phyloP scores from a whole-genome alignment of 2,329 filamentous ascomycete species.

The Ascochyta koolunga region DNA sequence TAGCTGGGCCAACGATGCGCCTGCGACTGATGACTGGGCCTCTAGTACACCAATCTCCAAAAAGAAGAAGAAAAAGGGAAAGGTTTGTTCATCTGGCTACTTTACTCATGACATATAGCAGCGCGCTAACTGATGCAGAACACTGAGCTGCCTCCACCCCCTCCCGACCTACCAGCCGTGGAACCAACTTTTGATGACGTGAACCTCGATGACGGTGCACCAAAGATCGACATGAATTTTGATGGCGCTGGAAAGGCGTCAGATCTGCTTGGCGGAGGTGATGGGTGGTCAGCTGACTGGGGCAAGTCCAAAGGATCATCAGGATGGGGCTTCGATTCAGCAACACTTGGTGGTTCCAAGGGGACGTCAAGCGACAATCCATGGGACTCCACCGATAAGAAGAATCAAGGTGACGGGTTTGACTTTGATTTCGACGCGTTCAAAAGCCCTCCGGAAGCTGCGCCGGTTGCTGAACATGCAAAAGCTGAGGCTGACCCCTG shows the following conservation, averaged over 20 bases:
- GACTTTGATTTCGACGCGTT: slow-evolving; percentile 47
- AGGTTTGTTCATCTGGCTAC: slow-evolving; percentile 45
- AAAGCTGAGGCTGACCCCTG: slow-evolving; percentile 37
- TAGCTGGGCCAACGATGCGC: slow-evolving; percentile 33
- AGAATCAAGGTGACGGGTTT: slow-evolving; percentile 43
- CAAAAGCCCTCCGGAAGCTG: slow-evolving; percentile 23
- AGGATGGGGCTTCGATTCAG: slow-evolving; percentile 34
- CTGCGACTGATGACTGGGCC: slow-evolving; percentile 41
- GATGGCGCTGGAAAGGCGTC: slow-evolving; percentile 40
- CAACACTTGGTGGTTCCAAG: slow-evolving; percentile 33
- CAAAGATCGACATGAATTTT: slow-evolving; percentile 57
- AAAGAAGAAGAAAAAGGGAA: slow-evolving; percentile 50
- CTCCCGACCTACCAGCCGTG: slow-evolving; percentile 38
- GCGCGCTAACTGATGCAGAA: slow-evolving; percentile 28
- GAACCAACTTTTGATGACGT: slow-evolving; percentile 56
- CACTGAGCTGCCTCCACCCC: slow-evolving; percentile 37
- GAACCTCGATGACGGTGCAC: slow-evolving; percentile 53
- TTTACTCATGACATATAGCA: slow-evolving; percentile 41
- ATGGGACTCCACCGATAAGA: slow-evolving; percentile 42
- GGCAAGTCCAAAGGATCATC: slow-evolving; percentile 28
- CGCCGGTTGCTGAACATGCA: slow-evolving; percentile 20
- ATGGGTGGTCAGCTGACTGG: slow-evolving; percentile 32
- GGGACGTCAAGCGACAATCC: slow-evolving; percentile 42
- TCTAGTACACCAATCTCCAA: slow-evolving; percentile 36
- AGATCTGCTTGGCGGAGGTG: slow-evolving; percentile 26